phyloP scores from a whole-genome alignment of 331 rosid genomes.

The Telfairia occidentalis region DNA sequence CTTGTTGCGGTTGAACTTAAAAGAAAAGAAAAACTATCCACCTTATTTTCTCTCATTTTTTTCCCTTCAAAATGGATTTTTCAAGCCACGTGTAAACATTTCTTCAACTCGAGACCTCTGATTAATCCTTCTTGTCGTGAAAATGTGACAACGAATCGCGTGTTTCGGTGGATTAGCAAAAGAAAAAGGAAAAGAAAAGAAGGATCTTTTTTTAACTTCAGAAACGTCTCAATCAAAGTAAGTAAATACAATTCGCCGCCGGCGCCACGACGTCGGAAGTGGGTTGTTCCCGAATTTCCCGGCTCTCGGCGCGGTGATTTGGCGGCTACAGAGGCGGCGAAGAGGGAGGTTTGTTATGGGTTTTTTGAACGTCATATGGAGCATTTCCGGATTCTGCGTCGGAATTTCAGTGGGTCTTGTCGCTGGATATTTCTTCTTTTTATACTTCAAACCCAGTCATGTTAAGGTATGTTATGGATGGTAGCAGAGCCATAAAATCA shows the following conservation, averaged over 20 bases:
- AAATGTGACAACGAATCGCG: background rate
- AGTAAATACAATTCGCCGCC: background rate
- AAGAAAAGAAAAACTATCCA: too few relatives aligned
- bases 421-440: constrained; percentile 27
- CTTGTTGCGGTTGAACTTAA: too few relatives aligned
- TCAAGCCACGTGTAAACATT: background rate
- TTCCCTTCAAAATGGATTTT: background rate
- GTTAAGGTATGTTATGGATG: constrained; percentile 21
- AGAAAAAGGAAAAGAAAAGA: background rate
- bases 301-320: background rate
- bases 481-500: background rate
- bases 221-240: background rate
- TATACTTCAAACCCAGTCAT: constrained; percentile 21
- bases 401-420: constrained; percentile 23
- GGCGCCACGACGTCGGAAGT: background rate
- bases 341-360: constrained; percentile 15
- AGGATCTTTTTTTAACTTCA: background rate
- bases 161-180: background rate
- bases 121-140: background rate
- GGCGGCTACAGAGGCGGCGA: background rate
- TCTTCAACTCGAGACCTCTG: background rate
- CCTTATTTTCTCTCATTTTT: too few relatives aligned
- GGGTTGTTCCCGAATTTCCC: background rate
- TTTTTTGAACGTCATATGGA: constrained; percentile 16
- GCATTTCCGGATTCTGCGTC: constrained; percentile 24